Conservation (phyloP, 164 flowering plant species). For the Stephania cephalantha region DNA sequence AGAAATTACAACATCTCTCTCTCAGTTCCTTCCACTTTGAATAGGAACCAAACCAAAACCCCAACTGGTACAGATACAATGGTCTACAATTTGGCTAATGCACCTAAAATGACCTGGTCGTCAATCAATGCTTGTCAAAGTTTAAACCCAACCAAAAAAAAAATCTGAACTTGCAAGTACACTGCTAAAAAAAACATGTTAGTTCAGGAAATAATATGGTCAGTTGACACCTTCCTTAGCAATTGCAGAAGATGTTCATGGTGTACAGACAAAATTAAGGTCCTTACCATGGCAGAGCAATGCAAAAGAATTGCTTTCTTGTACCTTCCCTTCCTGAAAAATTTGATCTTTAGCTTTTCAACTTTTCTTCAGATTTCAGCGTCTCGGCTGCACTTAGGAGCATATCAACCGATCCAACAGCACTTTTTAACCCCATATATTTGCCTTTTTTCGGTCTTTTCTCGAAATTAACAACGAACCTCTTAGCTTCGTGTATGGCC, state of each 20-base stretch:
- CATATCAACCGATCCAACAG: slow-evolving; percentile 47
- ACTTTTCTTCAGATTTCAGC: slow-evolving; percentile 39
- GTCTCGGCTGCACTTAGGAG: slow-evolving; percentile 66
- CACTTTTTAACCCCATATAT: slow-evolving; percentile 12
- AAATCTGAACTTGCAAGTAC: neutral
- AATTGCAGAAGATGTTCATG: neutral
- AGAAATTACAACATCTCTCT: neutral
- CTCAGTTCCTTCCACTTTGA: neutral
- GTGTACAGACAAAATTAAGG: slow-evolving; percentile 3
- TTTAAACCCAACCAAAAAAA: neutral
- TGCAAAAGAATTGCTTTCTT: neutral
- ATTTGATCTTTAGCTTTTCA: slow-evolving; percentile 9
- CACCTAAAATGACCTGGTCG: neutral
- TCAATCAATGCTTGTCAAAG: neutral
- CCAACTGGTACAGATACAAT: neutral
- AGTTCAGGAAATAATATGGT: neutral
- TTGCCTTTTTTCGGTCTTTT: slow-evolving; percentile 10
- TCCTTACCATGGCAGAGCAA: neutral
- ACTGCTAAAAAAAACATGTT: neutral
- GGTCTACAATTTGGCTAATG: neutral
- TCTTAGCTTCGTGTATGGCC: slow-evolving; percentile 34
- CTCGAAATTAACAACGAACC: slow-evolving; percentile 19
- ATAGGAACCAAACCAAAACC: neutral
- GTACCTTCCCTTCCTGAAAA: neutral
- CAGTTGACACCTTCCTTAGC: neutral